These are phyloP conservation scores for Plasmodium knowlesi DNA, from an alignment of 169 alveolate genomes.

Conservation along the genomic window DNA sequence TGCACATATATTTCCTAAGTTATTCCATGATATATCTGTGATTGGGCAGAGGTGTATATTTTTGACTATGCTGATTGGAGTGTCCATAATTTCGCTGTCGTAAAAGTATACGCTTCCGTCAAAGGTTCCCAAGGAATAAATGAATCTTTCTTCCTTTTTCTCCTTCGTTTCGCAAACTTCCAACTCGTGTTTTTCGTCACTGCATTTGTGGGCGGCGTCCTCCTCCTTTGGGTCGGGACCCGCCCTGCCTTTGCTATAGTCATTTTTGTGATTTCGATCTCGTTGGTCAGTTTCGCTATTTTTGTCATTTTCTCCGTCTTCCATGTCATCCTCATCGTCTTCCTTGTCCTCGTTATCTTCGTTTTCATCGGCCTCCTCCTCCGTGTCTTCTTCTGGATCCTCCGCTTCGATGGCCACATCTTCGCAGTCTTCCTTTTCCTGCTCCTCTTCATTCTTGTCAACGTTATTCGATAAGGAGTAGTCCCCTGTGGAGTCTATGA, in stretches of 20 bases:
- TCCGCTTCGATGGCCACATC: slow-evolving; percentile 19
- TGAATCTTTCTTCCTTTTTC: slow-evolving; percentile 83
- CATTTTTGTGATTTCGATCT: neutral
- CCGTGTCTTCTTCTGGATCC: slow-evolving; percentile 23
- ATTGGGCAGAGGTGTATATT: slow-evolving; percentile 93
- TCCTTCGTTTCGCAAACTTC: slow-evolving; percentile 80
- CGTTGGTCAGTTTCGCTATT: neutral
- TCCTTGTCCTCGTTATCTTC: slow-evolving; percentile 9
- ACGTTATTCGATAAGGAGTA: slow-evolving; percentile 8
- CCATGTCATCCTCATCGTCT: slow-evolving; percentile 12
- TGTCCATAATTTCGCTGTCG: slow-evolving; percentile 87
- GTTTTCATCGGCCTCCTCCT: slow-evolving; percentile 10
- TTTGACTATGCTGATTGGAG: slow-evolving; percentile 92
- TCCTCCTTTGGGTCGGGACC: slow-evolving; percentile 41
- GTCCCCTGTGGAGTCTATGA: slow-evolving; percentile 19
- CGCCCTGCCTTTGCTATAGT: slow-evolving; percentile 10
- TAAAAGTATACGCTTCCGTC: slow-evolving; percentile 90
- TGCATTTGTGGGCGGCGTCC: neutral
- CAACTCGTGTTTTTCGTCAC: slow-evolving; percentile 52
- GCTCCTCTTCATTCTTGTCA: slow-evolving; percentile 24
- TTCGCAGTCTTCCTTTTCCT: slow-evolving; percentile 15
- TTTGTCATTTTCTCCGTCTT: slow-evolving; percentile 14
- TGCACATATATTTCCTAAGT: slow-evolving; percentile 92
- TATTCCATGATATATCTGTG: slow-evolving; percentile 95
- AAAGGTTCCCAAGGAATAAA: slow-evolving; percentile 89